Evolutionary conservation across 441 rosid species (phyloP).

Genomic region (Rhodomyrtus psidioides): DNA sequence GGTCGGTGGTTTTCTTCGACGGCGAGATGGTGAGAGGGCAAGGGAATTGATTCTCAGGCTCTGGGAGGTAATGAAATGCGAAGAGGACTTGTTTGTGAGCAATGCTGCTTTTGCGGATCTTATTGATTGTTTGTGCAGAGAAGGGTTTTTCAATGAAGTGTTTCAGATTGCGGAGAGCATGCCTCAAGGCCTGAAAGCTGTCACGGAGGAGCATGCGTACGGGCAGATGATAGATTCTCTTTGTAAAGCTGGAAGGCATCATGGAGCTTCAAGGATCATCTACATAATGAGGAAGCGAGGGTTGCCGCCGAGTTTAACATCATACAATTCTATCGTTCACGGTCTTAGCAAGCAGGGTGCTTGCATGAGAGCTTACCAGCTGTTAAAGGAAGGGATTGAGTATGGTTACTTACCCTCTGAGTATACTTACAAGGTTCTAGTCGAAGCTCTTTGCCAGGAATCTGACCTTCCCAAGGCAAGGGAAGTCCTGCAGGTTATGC

Average conservation of each 20-base stretch:
- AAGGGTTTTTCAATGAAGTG: conserved; percentile 53
- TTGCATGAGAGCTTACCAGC: conserved; percentile 72
- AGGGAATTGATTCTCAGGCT: conserved; percentile 39
- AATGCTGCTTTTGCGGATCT: conserved; percentile 62
- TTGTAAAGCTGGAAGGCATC: conserved; percentile 45
- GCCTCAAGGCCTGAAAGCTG: conserved; percentile 47
- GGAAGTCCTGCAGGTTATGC: conserved; percentile 43
- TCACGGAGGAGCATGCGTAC: conserved; percentile 42
- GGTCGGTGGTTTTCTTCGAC: conserved; percentile 42
- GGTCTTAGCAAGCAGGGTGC: conserved; percentile 68
- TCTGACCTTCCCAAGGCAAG: conserved; percentile 42
- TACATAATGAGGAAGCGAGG: conserved; percentile 65
- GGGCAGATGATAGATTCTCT: conserved; percentile 71
- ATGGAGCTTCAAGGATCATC: conserved; percentile 73
- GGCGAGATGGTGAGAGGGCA: conserved; percentile 29
- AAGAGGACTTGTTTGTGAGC: conserved; percentile 28
- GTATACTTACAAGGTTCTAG: conserved; percentile 55
- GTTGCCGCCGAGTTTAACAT: conserved; percentile 36
- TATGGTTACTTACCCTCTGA: conserved; percentile 64
- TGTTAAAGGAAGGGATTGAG: conserved; percentile 60
- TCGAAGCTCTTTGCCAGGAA: conserved; percentile 61
- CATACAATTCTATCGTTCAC: conserved; percentile 68
- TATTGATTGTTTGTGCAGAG: conserved; percentile 50
- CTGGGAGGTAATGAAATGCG: conserved; percentile 49
- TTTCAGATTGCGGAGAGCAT: conserved; percentile 55